Conservation (phyloP, 352 stramenopile species). For the Aphanomyces euteiches region DNA sequence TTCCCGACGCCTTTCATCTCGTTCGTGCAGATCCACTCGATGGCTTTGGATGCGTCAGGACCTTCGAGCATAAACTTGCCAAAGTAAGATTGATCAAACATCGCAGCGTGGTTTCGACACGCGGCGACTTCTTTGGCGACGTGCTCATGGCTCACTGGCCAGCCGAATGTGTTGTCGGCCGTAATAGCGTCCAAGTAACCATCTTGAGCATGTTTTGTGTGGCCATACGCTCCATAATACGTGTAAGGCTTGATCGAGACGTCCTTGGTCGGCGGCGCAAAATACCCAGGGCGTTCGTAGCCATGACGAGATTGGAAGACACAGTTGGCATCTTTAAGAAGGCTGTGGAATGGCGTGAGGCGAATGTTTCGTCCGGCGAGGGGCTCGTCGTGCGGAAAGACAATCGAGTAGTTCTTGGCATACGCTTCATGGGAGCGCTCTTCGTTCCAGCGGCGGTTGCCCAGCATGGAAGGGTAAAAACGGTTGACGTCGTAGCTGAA, state of each 20-base stretch:
- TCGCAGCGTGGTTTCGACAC: conserved; percentile 31
- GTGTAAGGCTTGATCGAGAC: conserved; percentile 33
- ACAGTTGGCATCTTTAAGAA: conserved; percentile 32
- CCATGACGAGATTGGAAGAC: conserved; percentile 37
- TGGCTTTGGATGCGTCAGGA: conserved; percentile 28
- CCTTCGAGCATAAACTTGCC: conserved; percentile 37
- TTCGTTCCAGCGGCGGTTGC: conserved; percentile 28
- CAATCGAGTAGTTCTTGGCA: conserved; percentile 36
- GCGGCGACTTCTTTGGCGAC: conserved; percentile 35
- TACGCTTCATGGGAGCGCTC: conserved; percentile 35
- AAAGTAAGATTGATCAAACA: conserved; percentile 42
- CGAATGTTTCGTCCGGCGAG: conserved; percentile 33
- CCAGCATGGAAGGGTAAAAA: conserved; percentile 31
- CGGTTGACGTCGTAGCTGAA: conserved; percentile 34
- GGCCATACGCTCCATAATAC: conserved; percentile 39
- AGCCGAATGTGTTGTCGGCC: conserved; percentile 36
- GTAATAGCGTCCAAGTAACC: conserved; percentile 33
- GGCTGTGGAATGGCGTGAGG: conserved; percentile 32
- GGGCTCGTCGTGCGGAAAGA: conserved; percentile 37
- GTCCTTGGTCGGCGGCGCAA: conserved; percentile 7
- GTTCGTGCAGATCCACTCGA: conserved; percentile 36
- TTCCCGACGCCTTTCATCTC: conserved; percentile 34
- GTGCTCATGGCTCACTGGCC: conserved; percentile 21
- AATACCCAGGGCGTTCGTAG: conserved; percentile 37
- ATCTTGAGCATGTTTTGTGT: conserved; percentile 31